phyloP scores from a whole-genome alignment of 257 asterid genomes.

The Solanum virginianum region DNA sequence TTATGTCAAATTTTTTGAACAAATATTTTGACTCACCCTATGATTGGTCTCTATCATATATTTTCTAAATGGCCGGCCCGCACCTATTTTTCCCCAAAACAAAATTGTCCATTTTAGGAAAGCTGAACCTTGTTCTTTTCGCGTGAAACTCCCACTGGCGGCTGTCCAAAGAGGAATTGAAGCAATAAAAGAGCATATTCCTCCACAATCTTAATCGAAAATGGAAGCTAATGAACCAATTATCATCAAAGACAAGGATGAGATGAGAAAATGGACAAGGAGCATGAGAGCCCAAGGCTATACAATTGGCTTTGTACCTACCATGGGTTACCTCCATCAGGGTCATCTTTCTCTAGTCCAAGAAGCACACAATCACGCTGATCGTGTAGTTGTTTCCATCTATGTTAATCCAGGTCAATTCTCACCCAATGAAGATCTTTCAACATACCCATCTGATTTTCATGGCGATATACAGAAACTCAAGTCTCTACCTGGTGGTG shows the following conservation, averaged over 20 bases:
- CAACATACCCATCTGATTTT: constrained; percentile 92
- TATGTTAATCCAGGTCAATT: constrained; percentile 92
- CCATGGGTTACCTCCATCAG: constrained; percentile 91
- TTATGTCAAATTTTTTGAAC: too few relatives aligned
- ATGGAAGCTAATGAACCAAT: constrained; percentile 46
- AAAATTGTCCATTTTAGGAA: too few relatives aligned
- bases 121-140: too few relatives aligned
- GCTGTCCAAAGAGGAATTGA: neutral
- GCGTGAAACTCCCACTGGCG: neutral
- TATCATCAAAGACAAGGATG: constrained; percentile 47
- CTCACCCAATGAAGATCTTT: constrained; percentile 81
- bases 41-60: too few relatives aligned
- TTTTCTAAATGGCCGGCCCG: too few relatives aligned
- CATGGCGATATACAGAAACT: constrained; percentile 58
- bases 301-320: constrained; percentile 73
- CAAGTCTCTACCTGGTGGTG: constrained; percentile 39
- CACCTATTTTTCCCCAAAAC: too few relatives aligned
- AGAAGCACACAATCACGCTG: constrained; percentile 48
- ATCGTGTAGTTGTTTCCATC: constrained; percentile 57
- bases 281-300: constrained; percentile 40
- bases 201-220: neutral
- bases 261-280: constrained; percentile 86
- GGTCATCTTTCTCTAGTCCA: constrained; percentile 76
- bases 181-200: too few relatives aligned
- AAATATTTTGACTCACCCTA: too few relatives aligned